phyloP scores from a whole-genome alignment of 371 early-diverging fungal genomes.

The Mortierella sp. region DNA sequence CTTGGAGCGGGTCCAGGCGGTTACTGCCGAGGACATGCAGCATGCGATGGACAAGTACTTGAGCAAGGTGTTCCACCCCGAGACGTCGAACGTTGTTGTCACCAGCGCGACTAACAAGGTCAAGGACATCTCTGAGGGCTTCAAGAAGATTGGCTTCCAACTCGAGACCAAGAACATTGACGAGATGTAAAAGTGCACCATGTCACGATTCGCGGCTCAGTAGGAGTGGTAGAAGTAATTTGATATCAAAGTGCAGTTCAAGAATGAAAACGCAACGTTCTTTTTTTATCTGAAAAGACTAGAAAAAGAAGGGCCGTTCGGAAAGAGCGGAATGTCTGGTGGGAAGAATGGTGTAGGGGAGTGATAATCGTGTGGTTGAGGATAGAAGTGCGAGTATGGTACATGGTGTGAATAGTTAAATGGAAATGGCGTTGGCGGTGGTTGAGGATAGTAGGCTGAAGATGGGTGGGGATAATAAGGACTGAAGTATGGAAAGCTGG shows the following conservation, averaged over 20 bases:
- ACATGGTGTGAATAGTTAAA: background rate
- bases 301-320: background rate
- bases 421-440: background rate
- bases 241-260: background rate
- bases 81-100: slow-evolving; percentile 67
- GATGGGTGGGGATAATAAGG: background rate
- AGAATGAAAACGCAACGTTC: background rate
- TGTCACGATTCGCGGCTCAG: too few relatives aligned
- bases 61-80: slow-evolving; percentile 66
- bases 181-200: slow-evolving; percentile 26
- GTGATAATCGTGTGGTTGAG: background rate
- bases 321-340: slow-evolving; percentile 42
- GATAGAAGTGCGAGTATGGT: slow-evolving; percentile 8
- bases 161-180: slow-evolving; percentile 56
- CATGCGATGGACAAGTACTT: slow-evolving; percentile 72
- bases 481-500: background rate
- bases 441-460: background rate
- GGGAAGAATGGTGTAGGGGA: slow-evolving; percentile 23
- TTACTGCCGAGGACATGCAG: slow-evolving; percentile 53
- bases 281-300: slow-evolving; percentile 11
- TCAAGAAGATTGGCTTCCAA: slow-evolving; percentile 56
- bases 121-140: slow-evolving; percentile 57
- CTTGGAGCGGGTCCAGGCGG: slow-evolving; percentile 60
- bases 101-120: slow-evolving; percentile 68
- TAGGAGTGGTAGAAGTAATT: background rate